Conservation (phyloP, 1,284 basidiomycete species). For the Leccinum laetum region DNA sequence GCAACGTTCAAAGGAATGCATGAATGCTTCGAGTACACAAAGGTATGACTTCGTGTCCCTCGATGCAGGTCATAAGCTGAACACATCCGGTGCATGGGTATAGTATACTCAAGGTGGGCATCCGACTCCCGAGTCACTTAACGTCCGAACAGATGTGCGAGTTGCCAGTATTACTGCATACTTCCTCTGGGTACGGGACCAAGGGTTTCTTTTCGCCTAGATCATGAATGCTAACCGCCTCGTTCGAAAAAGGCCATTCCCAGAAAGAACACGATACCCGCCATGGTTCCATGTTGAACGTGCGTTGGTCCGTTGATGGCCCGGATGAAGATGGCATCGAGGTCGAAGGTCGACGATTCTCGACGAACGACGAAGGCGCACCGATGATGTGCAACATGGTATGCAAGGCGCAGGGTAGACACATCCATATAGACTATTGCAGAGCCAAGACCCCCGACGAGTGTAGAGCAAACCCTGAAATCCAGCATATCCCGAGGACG, state of each 20-base stretch:
- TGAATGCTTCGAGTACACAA: constrained; percentile 47
- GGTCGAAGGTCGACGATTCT: constrained; percentile 53
- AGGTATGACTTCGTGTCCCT: constrained; percentile 27
- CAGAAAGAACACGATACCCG: constrained; percentile 59
- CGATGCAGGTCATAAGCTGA: background rate
- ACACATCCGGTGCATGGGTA: too few species aligned
- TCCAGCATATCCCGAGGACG: constrained; percentile 43
- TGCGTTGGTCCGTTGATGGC: constrained; percentile 54
- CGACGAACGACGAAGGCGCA: constrained; percentile 53
- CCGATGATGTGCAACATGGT: constrained; percentile 64
- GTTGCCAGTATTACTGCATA: constrained; percentile 59
- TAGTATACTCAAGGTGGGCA: too few species aligned
- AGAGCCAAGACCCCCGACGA: constrained; percentile 33
- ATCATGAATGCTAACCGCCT: background rate
- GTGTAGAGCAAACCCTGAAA: constrained; percentile 42
- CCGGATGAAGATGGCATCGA: constrained; percentile 45
- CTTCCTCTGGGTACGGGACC: constrained; percentile 44
- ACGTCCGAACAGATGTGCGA: constrained; percentile 40
- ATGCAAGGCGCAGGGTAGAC: constrained; percentile 36
- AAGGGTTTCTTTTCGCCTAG: background rate
- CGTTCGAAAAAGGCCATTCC: constrained; percentile 43
- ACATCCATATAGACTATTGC: constrained; percentile 58
- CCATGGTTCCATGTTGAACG: constrained; percentile 61
- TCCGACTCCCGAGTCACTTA: background rate
- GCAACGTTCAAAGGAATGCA: constrained; percentile 50